phyloP scores from a whole-genome alignment of 225 moss, liverwort and hornwort species.

The Polytrichum formosum region DNA sequence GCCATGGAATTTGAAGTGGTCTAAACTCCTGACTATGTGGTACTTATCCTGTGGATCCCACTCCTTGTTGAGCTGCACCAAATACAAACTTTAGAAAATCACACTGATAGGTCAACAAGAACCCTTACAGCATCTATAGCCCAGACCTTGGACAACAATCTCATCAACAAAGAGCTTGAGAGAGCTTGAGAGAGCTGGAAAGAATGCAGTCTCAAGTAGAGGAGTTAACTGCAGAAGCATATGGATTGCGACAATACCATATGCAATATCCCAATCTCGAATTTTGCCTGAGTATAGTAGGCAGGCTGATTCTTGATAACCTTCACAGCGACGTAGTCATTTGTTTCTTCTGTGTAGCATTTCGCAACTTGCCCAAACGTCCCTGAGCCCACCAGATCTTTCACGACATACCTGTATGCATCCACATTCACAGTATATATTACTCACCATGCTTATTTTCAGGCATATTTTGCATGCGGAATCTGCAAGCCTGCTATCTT shows the following conservation, averaged over 20 bases:
- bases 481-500: no score
- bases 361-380: slow-evolving; percentile 98
- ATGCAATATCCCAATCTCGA: slow-evolving; percentile 82
- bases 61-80: slow-evolving; percentile 42
- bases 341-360: slow-evolving; percentile 72
- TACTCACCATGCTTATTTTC: background rate
- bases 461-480: no score
- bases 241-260: slow-evolving; percentile 40
- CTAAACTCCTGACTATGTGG: slow-evolving; percentile 47
- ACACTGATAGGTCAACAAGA: background rate
- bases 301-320: slow-evolving; percentile 92
- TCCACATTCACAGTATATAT: background rate
- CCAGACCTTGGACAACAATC: no score
- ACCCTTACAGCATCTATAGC: no score
- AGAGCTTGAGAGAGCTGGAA: no score
- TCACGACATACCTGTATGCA: slow-evolving; percentile 76
- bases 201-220: no score
- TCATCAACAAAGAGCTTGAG: no score
- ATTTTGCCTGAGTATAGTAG: slow-evolving; percentile 79
- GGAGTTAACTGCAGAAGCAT: no score
- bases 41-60: slow-evolving; percentile 47
- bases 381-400: slow-evolving; percentile 84
- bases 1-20: slow-evolving; percentile 55
- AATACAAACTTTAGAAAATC: no score
- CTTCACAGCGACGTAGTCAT: slow-evolving; percentile 82